Conservation (phyloP, 2,329 filamentous ascomycete species). For the Podosphaera fusca region DNA sequence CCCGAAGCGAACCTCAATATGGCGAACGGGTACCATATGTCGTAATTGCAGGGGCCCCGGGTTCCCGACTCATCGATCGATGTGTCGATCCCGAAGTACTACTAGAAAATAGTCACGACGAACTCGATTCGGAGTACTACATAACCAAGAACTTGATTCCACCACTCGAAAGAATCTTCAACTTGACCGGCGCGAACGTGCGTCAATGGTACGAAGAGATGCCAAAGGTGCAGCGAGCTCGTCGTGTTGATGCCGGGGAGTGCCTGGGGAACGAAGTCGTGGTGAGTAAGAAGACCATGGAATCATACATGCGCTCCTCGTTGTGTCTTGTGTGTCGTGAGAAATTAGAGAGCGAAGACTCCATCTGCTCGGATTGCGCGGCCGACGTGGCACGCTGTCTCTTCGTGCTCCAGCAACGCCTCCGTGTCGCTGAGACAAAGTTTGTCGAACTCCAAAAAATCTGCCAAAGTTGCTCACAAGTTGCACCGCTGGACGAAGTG, state of each 20-base stretch:
- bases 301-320: conserved; percentile 70
- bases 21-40: conserved; percentile 91
- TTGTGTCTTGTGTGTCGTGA: conserved; percentile 53
- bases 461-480: conserved; percentile 58
- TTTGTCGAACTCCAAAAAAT: conserved; percentile 41
- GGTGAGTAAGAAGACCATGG: conserved; percentile 44
- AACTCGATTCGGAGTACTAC: conserved; percentile 89
- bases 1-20: conserved; percentile 74
- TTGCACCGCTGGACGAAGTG: conserved; percentile 55
- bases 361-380: conserved; percentile 36
- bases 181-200: conserved; percentile 80
- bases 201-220: conserved; percentile 87
- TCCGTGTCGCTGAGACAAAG: conserved; percentile 39
- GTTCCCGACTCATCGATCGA: conserved; percentile 65
- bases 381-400: conserved; percentile 34
- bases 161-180: conserved; percentile 87
- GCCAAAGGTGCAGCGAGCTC: conserved; percentile 67
- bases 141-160: conserved; percentile 91
- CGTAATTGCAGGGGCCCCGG: conserved; percentile 69
- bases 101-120: conserved; percentile 49
- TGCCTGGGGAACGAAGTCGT: conserved; percentile 7
- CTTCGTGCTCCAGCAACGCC: conserved; percentile 34
- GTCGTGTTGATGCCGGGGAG: conserved; percentile 19
- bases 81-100: conserved; percentile 74
- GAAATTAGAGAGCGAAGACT: conserved; percentile 20